Percentiles rank a stretch among this genome's conserved stretches.
Evolutionary conservation across 352 stramenopile genomes (phyloP).

Genomic region (Phytophthora sansomeana): DNA sequence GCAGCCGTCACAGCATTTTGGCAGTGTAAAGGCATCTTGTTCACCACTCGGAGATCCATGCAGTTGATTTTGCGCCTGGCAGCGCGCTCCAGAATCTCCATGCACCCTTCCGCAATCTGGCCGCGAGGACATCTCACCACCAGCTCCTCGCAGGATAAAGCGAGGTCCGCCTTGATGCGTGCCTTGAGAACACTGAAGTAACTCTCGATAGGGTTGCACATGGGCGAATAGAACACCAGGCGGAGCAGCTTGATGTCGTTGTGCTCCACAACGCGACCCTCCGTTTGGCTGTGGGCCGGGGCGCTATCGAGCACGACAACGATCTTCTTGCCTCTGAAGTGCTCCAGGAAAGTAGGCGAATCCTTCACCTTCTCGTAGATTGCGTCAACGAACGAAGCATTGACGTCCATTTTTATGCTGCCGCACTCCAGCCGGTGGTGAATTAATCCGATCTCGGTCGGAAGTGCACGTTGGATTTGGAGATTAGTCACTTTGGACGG

Average conservation of each 20-base stretch:
- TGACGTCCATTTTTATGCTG: background rate
- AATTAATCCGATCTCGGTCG: background rate
- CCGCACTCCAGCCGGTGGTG: background rate
- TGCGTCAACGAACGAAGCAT: background rate
- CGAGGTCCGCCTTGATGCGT: background rate
- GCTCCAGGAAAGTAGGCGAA: background rate
- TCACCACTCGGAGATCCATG: no score
- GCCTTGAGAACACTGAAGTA: background rate
- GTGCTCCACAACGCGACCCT: background rate
- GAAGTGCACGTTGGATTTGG: background rate
- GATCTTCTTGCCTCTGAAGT: slow-evolving; percentile 4
- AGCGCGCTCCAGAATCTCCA: no score
- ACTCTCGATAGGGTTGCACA: background rate
- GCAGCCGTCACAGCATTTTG: no score
- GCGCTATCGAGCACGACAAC: slow-evolving; percentile 5
- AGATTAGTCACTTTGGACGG: slow-evolving; percentile 4
- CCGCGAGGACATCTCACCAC: no score
- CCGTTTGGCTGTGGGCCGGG: slow-evolving; percentile 1
- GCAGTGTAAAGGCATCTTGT: no score
- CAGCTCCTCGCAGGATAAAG: background rate
- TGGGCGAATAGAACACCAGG: background rate
- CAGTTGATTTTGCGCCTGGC: no score
- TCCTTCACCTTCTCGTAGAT: background rate
- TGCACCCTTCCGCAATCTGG: no score
- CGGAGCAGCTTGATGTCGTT: background rate